Base-by-base conservation (phyloP, 2,329 filamentous ascomycete genomes). In the Ophiostoma himal-ulmi region DNA sequence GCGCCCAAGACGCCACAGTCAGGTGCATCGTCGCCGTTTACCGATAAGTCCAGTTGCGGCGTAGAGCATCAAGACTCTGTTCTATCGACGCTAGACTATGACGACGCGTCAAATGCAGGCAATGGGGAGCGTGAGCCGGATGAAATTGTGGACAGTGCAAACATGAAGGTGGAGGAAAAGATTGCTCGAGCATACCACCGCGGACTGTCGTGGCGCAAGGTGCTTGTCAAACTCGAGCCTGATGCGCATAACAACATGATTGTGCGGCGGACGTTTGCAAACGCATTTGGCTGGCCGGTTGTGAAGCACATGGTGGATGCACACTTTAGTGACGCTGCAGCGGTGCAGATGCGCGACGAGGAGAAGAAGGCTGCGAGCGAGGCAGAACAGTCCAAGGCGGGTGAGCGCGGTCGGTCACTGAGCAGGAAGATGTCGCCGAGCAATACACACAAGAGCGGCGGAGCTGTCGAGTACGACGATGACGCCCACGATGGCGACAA, bases 231-330 rank as follows among this genome's bases (percentile, higher is more conserved):
- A 69, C 84, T 99, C 2, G 94, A 99, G 78, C 95, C 95, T 0
- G 95, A 99, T 79, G 95, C 95, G 0, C 95, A 99, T 81, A 99
- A 99, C 80, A 99, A 99, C 79, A 96, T 99, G 74, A 91, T 98
- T 72, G 95, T 99, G 34, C 90, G 95, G 20, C 90, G 95, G 70
- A 96, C 93, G 89, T 99, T 99, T 78, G 90, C 93, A 70, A 99
- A 99, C 77, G 95, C 95, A 0, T 96, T 96, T 76, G 95, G 95
- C 1, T 99, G 95, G 95, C 95, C 95, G 0, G 95, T 99, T 0
- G 83, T 98, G 68, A 94, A 97, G 80, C 95, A 99, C 80, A 82
- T 98, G 26, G 94, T 95, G 69, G 94, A 98, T 76, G 93, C 93
- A 0, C 95, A 99, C 80, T 99, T 99, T 78, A 91, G 89, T 69